These are phyloP conservation scores for Gossypium ekmanianum DNA, from an alignment of 345 rosid genomes.

Conservation along the genomic window DNA sequence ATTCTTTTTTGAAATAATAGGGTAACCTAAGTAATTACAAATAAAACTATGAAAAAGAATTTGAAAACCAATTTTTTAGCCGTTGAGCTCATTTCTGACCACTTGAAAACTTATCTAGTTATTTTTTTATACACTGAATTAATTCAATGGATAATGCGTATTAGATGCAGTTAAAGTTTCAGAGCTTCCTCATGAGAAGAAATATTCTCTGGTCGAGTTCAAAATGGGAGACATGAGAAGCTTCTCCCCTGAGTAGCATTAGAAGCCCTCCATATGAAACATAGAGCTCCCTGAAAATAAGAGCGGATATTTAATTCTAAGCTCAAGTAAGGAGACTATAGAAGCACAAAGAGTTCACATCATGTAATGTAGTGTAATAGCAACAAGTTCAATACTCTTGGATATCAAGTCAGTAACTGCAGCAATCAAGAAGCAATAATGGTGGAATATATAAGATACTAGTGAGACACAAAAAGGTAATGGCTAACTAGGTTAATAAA, in stretches of 20 bases:
- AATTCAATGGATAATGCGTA: background rate
- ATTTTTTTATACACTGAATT: too few species aligned
- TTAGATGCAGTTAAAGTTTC: constrained; percentile 12
- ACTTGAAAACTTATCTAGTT: too few species aligned
- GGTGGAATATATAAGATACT: background rate
- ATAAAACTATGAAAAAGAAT: too few species aligned
- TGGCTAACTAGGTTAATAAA: background rate
- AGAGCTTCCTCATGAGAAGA: constrained; percentile 68
- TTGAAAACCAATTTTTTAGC: too few species aligned
- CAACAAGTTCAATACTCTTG: background rate
- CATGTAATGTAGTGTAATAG: background rate
- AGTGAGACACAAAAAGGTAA: background rate
- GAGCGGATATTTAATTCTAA: background rate
- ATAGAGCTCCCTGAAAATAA: constrained; percentile 59
- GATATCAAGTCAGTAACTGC: background rate
- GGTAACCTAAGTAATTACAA: too few species aligned
- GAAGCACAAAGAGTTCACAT: background rate
- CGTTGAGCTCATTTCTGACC: too few species aligned
- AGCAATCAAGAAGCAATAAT: background rate
- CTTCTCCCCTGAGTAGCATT: constrained; percentile 79
- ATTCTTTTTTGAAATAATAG: too few species aligned
- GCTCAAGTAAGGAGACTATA: background rate
- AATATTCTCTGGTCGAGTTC: constrained; percentile 89
- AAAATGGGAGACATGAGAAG: constrained; percentile 55
- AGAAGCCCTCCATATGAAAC: constrained; percentile 81